These are phyloP conservation scores for Stephanocyclus meneghinianus DNA, from an alignment of 352 stramenopile genomes.

Conservation along the genomic window DNA sequence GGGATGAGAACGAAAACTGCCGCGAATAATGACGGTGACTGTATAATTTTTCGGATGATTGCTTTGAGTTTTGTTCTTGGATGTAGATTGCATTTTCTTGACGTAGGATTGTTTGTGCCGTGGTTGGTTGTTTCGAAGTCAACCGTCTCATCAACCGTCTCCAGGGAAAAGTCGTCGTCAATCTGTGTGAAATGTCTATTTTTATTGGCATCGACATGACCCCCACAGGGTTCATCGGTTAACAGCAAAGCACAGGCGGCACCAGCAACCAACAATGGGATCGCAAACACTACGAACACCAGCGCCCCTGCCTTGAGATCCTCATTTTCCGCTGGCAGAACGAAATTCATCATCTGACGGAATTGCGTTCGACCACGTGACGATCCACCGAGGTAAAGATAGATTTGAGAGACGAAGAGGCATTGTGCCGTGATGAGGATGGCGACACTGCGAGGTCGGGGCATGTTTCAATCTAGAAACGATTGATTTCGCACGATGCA, in stretches of 20 bases:
- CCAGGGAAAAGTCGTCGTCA: too few species aligned
- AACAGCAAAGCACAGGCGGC: slow-evolving; percentile 8
- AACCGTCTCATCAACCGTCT: too few species aligned
- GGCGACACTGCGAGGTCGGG: not conserved
- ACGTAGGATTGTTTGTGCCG: too few species aligned
- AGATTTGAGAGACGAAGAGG: slow-evolving; percentile 16
- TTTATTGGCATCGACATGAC: not conserved
- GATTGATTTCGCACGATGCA: not conserved
- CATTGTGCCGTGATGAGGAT: slow-evolving; percentile 1
- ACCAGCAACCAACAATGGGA: slow-evolving; percentile 12
- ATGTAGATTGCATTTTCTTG: too few species aligned
- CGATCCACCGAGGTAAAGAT: slow-evolving; percentile 16
- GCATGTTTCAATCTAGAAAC: not conserved
- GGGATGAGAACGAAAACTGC: slow-evolving; percentile 8
- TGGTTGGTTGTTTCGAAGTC: too few species aligned
- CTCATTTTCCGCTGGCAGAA: slow-evolving; percentile 1
- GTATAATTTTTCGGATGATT: not conserved
- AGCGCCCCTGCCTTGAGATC: not conserved
- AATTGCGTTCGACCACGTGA: slow-evolving; percentile 1
- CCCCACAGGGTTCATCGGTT: not conserved
- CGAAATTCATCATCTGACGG: not conserved
- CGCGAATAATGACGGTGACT: not conserved
- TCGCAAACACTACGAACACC: slow-evolving; percentile 11
- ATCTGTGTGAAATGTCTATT: not conserved
- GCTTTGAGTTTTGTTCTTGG: not conserved